Conservation (phyloP, 2,329 filamentous ascomycete genomes). For the Hysterium pulicare region DNA sequence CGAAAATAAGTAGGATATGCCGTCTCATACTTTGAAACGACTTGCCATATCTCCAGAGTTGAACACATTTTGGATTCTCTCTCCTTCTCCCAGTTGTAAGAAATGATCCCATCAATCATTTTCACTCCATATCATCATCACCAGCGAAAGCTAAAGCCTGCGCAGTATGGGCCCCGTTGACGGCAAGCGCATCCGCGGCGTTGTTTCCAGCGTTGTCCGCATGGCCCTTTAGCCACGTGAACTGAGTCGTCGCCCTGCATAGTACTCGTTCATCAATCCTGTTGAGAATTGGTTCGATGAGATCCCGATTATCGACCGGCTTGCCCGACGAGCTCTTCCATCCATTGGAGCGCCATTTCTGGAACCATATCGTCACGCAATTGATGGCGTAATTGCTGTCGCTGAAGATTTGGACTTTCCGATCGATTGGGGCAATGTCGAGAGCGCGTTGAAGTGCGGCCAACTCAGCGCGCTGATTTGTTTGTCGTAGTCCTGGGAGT, state of each 20-base stretch:
- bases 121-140: too few species aligned
- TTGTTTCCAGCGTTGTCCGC: constrained; percentile 68
- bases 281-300: constrained; percentile 69
- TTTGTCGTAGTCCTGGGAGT: constrained; percentile 71
- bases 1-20: too few species aligned
- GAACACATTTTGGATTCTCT: too few species aligned
- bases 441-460: constrained; percentile 82
- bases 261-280: constrained; percentile 66
- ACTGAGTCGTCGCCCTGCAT: constrained; percentile 57
- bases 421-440: constrained; percentile 65
- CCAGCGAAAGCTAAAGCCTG: background rate
- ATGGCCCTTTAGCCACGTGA: constrained; percentile 91
- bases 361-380: constrained; percentile 81
- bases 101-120: too few species aligned
- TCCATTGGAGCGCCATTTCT: constrained; percentile 68
- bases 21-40: too few species aligned
- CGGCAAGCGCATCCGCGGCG: constrained; percentile 75
- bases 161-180: constrained; percentile 53
- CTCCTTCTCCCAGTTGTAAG: too few species aligned
- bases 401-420: constrained; percentile 73
- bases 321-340: constrained; percentile 74
- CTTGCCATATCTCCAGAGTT: too few species aligned
- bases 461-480: constrained; percentile 94
- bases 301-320: constrained; percentile 79
- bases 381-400: constrained; percentile 90